phyloP scores from a whole-genome alignment of 148 eudicot species.

The Rhododendron mucronatum region DNA sequence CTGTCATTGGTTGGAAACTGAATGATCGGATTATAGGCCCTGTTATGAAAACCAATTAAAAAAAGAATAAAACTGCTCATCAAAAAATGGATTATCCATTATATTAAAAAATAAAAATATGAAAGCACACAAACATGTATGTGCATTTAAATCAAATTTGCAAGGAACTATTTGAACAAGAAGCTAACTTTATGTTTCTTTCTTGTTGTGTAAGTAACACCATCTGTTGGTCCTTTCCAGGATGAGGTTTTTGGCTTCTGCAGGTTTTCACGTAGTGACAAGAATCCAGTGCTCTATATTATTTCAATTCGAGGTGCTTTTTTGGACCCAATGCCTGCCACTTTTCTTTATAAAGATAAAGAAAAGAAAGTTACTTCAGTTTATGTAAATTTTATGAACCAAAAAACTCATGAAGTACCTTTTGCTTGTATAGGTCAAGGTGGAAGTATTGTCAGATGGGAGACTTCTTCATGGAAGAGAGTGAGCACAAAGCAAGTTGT shows the following conservation, averaged over 20 bases:
- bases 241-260: constrained; percentile 70
- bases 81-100: not conserved
- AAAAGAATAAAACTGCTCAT: not conserved
- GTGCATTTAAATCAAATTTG: not conserved
- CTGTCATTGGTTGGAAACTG: not conserved
- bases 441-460: constrained; percentile 68
- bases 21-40: not conserved
- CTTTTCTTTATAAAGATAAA: not conserved
- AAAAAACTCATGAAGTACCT: not conserved
- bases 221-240: constrained; percentile 31
- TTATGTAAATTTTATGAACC: not conserved
- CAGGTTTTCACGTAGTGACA: constrained; percentile 53
- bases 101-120: not conserved
- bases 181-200: constrained; percentile 4
- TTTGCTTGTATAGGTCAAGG: constrained; percentile 50
- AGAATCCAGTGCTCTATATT: constrained; percentile 52
- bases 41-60: not conserved
- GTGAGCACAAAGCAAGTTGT: constrained; percentile 50
- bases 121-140: not conserved
- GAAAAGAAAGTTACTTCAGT: not conserved
- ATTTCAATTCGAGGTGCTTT: constrained; percentile 50
- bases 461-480: constrained; percentile 73
- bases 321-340: not conserved
- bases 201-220: not conserved
- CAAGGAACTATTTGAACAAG: not conserved